Evolutionary conservation across 2,329 filamentous ascomycete species (phyloP), one percentile per base, ranked within the genome.

Genomic region (Coniella lustricola): DNA sequence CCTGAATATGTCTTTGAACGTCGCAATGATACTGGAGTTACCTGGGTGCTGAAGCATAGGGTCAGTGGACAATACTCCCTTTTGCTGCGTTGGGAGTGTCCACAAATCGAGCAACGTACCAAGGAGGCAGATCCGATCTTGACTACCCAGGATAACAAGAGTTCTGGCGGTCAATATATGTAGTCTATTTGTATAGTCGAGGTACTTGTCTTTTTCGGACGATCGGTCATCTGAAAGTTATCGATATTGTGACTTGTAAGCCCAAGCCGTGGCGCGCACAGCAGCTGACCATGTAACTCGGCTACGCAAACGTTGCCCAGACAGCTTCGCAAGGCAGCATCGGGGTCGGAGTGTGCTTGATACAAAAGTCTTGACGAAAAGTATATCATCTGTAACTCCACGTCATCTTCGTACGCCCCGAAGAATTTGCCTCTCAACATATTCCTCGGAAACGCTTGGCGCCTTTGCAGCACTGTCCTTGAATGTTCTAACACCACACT

Each of bases 41-140:
- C 61, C 60, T 64, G 44, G 2, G 14, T 20, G 32, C 3, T 16
- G 20, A 33, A 31, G 4, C 16, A 17, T n/a, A 7, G 7, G 7
- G 32, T 34, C 12, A 4, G 7, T 32, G 33, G 14, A 31, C 39
- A 36, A 36, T 10, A 4, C 34, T 17, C n/a, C n/a, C n/a, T 36
- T 17, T 8, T 17, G 12, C 1, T 34, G 5, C 34, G 14, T 17
- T 10, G 17, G 12, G 17, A 39, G 13, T 7, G 18, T n/a, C n/a
- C 17, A 16, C 21, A 31, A n/a, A 13, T 9, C 29, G 32, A 12
- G 13, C 32, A 16, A 36, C 58, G 32, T 53, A 64, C 62, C 59
- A 25, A 59, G 60, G 3, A 66, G 64, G 34, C 66, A 70, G 13
- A 70, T 69, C 66, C 67, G 69, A 46, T 69, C 66, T 46, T 62